phyloP scores from a whole-genome alignment of 2,329 filamentous ascomycete species.

The Neopestalotiopsis sp. region DNA sequence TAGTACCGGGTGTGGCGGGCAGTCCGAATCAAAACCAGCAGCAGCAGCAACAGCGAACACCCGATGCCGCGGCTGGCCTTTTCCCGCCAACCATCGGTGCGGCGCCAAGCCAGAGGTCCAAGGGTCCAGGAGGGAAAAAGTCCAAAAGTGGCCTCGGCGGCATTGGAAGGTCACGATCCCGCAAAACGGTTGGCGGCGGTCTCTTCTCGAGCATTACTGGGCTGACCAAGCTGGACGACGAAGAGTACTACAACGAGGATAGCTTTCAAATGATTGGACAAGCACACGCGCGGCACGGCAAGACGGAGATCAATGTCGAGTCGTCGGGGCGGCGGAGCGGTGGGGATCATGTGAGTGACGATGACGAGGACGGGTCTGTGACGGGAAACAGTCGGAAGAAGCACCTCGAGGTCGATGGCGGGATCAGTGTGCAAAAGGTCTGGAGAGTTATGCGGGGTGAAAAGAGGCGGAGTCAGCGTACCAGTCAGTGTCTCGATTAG shows the following conservation, averaged over 20 bases:
- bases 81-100: neutral
- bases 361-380: neutral
- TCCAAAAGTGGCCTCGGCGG: neutral
- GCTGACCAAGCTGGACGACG: neutral
- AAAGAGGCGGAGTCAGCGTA: neutral
- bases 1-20: neutral
- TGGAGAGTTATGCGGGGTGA: neutral
- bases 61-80: neutral
- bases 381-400: neutral
- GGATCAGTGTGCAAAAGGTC: neutral
- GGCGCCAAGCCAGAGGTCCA: neutral
- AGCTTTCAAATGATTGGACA: neutral
- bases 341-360: no score
- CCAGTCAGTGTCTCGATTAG: neutral
- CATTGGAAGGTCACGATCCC: neutral
- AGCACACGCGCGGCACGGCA: neutral
- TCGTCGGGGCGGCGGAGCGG: neutral
- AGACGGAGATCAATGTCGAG: constrained; percentile 4
- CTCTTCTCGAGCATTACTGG: neutral
- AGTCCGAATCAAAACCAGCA: neutral
- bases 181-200: neutral
- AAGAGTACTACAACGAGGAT: neutral
- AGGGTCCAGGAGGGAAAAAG: neutral
- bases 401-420: neutral
- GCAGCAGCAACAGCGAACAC: neutral